Evolutionary conservation across 1,139 yeast species (phyloP).

Genomic region (Geotrichum candidum): DNA sequence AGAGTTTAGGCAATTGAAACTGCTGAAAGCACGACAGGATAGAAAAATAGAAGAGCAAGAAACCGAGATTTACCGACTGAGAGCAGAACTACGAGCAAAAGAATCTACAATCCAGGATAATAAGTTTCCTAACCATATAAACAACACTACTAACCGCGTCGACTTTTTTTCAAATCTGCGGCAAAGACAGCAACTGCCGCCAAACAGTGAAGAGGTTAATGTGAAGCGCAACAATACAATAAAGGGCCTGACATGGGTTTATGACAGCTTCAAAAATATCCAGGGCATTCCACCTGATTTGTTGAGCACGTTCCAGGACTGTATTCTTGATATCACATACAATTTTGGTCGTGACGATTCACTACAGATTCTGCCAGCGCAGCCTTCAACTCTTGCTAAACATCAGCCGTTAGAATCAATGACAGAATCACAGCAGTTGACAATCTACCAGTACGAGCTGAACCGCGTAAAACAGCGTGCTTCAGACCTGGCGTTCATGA

Average conservation of each 20-base stretch:
- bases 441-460: conserved; percentile 12
- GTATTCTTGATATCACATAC: neutral
- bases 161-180: neutral
- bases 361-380: neutral
- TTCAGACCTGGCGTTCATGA: conserved; percentile 6
- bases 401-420: conserved; percentile 4
- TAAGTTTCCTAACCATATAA: neutral
- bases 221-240: neutral
- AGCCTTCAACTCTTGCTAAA: neutral
- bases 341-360: neutral
- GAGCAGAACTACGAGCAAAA: neutral
- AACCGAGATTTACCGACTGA: neutral
- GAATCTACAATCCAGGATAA: neutral
- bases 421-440: conserved; percentile 11
- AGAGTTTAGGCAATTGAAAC: neutral
- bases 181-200: neutral
- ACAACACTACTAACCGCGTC: neutral
- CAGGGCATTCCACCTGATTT: conserved; percentile 5
- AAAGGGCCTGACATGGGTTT: conserved; percentile 6
- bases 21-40: neutral
- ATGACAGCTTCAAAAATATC: conserved; percentile 6
- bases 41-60: conserved; percentile 1
- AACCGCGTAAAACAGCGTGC: conserved; percentile 6
- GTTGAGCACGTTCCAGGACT: conserved; percentile 10
- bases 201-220: neutral